Conservation (phyloP, 495 filamentous ascomycete species). For the Cenococcum geophilum region DNA sequence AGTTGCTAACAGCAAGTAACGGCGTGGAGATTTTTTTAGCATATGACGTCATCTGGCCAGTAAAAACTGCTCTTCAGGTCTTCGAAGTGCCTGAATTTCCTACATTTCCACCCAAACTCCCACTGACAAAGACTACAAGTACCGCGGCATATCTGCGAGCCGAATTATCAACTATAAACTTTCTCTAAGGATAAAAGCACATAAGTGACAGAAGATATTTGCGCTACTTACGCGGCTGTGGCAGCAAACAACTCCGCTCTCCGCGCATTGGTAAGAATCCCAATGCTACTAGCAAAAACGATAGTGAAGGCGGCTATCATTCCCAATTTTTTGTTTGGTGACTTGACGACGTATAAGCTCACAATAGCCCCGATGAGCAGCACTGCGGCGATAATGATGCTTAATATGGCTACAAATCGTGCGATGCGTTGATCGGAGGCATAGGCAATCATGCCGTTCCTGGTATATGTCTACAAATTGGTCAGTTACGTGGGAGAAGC, state of each 20-base stretch:
- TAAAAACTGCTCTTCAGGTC: too few relatives aligned
- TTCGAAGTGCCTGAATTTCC: too few relatives aligned
- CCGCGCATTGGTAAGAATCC: not conserved
- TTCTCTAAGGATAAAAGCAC: too few relatives aligned
- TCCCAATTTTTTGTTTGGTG: not conserved
- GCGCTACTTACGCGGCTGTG: not conserved
- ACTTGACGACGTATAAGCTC: slow-evolving; percentile 10
- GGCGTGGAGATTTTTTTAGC: too few relatives aligned
- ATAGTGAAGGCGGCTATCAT: slow-evolving; percentile 10
- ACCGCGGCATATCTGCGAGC: slow-evolving; percentile 8
- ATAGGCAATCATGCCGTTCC: slow-evolving; percentile 4
- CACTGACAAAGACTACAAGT: slow-evolving; percentile 13
- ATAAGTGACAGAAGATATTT: too few relatives aligned
- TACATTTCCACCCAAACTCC: slow-evolving; percentile 5
- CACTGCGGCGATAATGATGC: slow-evolving; percentile 8
- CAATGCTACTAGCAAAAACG: not conserved
- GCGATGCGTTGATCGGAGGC: not conserved
- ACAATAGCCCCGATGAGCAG: slow-evolving; percentile 15
- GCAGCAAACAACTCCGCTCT: slow-evolving; percentile 1
- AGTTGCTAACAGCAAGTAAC: too few relatives aligned
- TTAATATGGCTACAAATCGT: slow-evolving; percentile 2
- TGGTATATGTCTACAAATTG: not conserved
- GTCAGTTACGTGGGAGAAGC: too few relatives aligned
- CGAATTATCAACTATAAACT: too few relatives aligned
- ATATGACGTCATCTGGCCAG: too few relatives aligned